Evolutionary conservation across 2,329 filamentous ascomycete genomes (phyloP).

Genomic region (Chrysoporthe austroafricana): DNA sequence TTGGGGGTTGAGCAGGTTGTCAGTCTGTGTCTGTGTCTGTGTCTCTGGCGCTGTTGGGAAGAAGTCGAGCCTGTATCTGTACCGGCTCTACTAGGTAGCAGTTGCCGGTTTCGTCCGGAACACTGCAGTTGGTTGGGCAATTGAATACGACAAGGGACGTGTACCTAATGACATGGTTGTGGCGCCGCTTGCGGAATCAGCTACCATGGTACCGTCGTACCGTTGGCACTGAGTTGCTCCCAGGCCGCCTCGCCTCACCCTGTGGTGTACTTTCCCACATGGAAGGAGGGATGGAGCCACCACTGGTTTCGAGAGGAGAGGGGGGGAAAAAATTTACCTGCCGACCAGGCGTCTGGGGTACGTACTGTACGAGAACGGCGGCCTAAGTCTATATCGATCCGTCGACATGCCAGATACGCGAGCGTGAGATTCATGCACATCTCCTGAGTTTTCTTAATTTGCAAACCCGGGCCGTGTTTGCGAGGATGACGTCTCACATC

Average conservation of each 20-base stretch:
- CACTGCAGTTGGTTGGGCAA: constrained; percentile 23
- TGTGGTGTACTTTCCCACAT: not conserved
- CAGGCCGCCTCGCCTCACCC: not conserved
- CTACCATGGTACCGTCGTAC: not conserved
- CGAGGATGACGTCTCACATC: constrained; percentile 14
- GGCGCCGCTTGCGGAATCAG: constrained; percentile 10
- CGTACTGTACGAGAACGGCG: constrained; percentile 8
- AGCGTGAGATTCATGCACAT: not conserved
- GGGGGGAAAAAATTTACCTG: not conserved
- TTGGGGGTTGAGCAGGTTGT: not conserved
- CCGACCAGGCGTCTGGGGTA: not conserved
- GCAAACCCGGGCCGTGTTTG: constrained; percentile 5
- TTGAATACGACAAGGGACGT: constrained; percentile 13
- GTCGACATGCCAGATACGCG: constrained; percentile 10
- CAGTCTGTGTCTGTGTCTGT: not conserved
- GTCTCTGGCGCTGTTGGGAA: not conserved
- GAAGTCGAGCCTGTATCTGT: constrained; percentile 12
- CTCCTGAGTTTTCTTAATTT: constrained; percentile 8
- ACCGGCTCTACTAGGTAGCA: not conserved
- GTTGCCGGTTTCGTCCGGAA: constrained; percentile 9
- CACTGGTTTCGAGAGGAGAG: not conserved
- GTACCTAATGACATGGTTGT: constrained; percentile 2
- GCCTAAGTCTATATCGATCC: constrained; percentile 1
- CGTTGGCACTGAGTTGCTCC: not conserved
- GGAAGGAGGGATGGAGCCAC: not conserved